A percentile compares a stretch with the other conserved stretches of the same genome.
Conservation (phyloP, 2,329 filamentous ascomycete species). For the Tympanopsis confertula region DNA sequence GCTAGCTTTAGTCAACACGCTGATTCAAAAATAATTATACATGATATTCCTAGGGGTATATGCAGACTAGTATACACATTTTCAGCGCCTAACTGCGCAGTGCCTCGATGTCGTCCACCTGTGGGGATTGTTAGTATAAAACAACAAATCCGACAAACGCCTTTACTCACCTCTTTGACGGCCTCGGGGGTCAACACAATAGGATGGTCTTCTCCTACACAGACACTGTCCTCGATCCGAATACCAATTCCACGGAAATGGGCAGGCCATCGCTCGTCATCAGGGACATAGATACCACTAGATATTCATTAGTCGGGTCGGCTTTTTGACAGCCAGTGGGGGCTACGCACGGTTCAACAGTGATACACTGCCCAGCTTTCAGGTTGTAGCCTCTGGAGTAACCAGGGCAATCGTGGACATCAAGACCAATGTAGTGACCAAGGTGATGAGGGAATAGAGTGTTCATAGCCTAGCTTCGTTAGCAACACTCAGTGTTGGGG, state of each 20-base stretch:
- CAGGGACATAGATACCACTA: constrained; percentile 43
- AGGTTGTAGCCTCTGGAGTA: constrained; percentile 42
- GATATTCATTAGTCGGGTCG: too few species aligned
- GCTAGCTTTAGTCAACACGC: background rate
- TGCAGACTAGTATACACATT: background rate
- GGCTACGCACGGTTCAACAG: constrained; percentile 54
- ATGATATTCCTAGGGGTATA: background rate
- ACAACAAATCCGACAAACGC: background rate
- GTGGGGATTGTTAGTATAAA: background rate
- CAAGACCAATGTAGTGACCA: constrained; percentile 61
- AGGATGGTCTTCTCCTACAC: constrained; percentile 50
- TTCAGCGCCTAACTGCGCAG: constrained; percentile 22
- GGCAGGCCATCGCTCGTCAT: constrained; percentile 54
- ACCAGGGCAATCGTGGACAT: constrained; percentile 60
- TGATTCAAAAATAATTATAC: background rate
- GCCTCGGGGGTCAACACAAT: constrained; percentile 58
- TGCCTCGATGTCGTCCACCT: constrained; percentile 49
- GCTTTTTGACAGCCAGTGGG: background rate
- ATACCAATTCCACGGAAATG: constrained; percentile 61
- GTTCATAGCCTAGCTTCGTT: constrained; percentile 27
- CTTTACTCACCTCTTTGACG: constrained; percentile 43
- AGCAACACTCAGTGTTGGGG: background rate
- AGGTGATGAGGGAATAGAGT: constrained; percentile 61
- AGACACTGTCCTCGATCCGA: constrained; percentile 62
- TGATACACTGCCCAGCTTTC: constrained; percentile 54